phyloP scores from a whole-genome alignment of 2,329 filamentous ascomycete species.

The Hypoxylon sp. region DNA sequence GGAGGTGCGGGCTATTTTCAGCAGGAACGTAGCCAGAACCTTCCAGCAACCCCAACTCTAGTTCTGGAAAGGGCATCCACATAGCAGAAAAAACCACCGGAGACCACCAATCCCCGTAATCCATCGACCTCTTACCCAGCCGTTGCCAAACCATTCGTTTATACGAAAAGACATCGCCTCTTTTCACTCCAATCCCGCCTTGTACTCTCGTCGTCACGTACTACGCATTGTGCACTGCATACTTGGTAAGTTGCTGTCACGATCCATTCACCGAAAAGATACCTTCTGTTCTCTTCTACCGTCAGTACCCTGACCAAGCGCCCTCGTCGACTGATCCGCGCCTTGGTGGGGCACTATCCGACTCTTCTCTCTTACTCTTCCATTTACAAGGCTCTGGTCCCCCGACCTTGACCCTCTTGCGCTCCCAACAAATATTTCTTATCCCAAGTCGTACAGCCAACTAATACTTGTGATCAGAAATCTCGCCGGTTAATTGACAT shows the following conservation, averaged over 20 bases:
- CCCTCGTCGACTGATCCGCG: constrained; percentile 36
- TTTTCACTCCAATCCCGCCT: constrained; percentile 7
- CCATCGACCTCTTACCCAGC: constrained; percentile 4
- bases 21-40: constrained; percentile 42
- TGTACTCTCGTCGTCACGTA: constrained; percentile 12
- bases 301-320: constrained; percentile 5
- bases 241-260: constrained; percentile 29
- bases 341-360: constrained; percentile 41
- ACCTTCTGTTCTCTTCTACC: constrained; percentile 17
- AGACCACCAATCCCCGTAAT: constrained; percentile 15
- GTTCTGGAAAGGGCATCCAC: constrained; percentile 28
- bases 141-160: constrained; percentile 11
- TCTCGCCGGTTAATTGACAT: constrained; percentile 8
- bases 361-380: constrained; percentile 41
- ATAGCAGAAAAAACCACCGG: not conserved
- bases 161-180: constrained; percentile 12
- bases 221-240: not conserved
- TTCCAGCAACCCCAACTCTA: constrained; percentile 38
- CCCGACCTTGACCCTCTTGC: constrained; percentile 7
- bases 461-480: constrained; percentile 18
- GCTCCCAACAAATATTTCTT: constrained; percentile 1
- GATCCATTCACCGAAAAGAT: constrained; percentile 6
- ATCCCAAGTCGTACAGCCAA: constrained; percentile 8
- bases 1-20: constrained; percentile 35
- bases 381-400: constrained; percentile 26